Conservation (phyloP, 1,284 basidiomycete species). For the Ganoderma sp. region DNA sequence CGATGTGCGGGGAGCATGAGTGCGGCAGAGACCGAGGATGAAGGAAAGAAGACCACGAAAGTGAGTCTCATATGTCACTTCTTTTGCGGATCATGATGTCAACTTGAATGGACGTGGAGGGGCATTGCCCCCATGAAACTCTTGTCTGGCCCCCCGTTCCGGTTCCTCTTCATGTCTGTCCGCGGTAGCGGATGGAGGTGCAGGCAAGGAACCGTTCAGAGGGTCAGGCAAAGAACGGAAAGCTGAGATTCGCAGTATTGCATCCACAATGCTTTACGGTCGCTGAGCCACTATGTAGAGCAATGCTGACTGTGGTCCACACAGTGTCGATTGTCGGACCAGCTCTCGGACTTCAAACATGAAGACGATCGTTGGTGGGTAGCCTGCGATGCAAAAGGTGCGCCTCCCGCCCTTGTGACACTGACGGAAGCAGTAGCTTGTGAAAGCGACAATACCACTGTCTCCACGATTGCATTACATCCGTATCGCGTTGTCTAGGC, state of each 20-base stretch:
- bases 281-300: not conserved
- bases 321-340: not conserved
- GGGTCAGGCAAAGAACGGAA: slow-evolving; percentile 49
- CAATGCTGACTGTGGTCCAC: not conserved
- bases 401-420: not conserved
- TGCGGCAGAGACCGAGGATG: not conserved
- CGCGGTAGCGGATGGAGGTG: not conserved
- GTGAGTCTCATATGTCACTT: not conserved
- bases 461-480: not conserved
- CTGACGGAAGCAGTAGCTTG: not conserved
- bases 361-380: not conserved
- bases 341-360: not conserved
- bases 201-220: slow-evolving; percentile 43
- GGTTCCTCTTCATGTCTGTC: slow-evolving; percentile 26
- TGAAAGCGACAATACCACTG: not conserved
- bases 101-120: slow-evolving; percentile 25
- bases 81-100: slow-evolving; percentile 29
- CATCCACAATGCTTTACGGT: too few species aligned
- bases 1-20: slow-evolving; percentile 11
- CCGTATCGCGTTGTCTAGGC: not conserved
- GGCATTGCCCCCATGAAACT: slow-evolving; percentile 30
- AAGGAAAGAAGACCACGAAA: not conserved
- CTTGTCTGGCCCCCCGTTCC: slow-evolving; percentile 24
- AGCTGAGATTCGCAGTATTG: slow-evolving; percentile 41
- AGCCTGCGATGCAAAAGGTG: not conserved